Evolutionary conservation across 192 early-diverging fungal genomes (phyloP), one percentile per base, ranked within the genome.

Genomic region (Phycomyces blakesleeanus): DNA sequence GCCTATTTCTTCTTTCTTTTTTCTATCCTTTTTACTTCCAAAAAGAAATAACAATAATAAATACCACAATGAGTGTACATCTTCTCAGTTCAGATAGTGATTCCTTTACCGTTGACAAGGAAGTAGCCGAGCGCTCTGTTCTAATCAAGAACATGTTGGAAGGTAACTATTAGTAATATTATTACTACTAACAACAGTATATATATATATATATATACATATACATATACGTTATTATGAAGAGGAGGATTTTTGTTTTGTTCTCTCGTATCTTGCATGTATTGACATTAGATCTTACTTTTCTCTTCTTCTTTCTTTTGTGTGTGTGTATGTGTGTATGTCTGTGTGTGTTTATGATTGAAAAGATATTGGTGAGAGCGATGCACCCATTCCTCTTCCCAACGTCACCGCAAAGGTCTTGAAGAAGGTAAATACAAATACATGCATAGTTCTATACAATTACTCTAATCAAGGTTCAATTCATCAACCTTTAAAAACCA

Each of bases 91-190:
- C 85, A 4, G 89, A 92, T 66, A 72, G 71, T 21, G 69, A 80
- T 42, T 68, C 83, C 44, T 90, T 89, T 50, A 74, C 66, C 38
- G 86, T 92, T 37, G 78, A 83, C 34, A 79, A 80, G 73, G 78
- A 79, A 42, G 83, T 90, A 6, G 87, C 87, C n/a, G 74, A 80
- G 61, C 87, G 87, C 68, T 90, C 89, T 51, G 73, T 84, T 20
- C 76, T 93, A 56, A 87, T 94, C 75, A 89, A 85, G 66, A 92
- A 91, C 75, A 81, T 93, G 85, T 75, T 93, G 26, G 90, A 89
- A 74, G 78, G 79, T 77, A 57, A 57, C n/a, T n/a, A n/a, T n/a
- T n/a, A n/a, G n/a, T n/a, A n/a, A n/a, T n/a, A n/a, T n/a, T n/a
- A n/a, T n/a, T n/a, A n/a, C n/a, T n/a, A n/a, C n/a, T n/a, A n/a